Evolutionary conservation across 768 basidiomycete genomes (phyloP).

Genomic region (Cystofilobasidium macerans): DNA sequence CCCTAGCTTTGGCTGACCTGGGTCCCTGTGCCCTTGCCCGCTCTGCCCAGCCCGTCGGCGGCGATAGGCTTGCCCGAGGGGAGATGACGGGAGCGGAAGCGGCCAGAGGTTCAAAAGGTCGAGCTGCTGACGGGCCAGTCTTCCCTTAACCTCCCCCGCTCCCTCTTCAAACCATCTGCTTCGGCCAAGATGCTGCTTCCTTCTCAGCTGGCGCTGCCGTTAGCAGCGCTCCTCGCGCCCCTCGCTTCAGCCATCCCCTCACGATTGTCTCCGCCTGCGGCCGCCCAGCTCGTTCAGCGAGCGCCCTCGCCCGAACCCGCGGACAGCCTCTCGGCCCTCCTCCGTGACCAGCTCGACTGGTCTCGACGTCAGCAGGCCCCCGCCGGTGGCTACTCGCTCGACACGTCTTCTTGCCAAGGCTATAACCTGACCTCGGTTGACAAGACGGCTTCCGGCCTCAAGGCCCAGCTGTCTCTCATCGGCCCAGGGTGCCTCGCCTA

Average conservation of each 20-base stretch:
- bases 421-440: slow-evolving; percentile 46
- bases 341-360: not conserved
- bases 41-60: too few species aligned
- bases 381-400: not conserved
- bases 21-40: too few species aligned
- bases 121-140: too few species aligned
- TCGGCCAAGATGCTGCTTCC: too few species aligned
- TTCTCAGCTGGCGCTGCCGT: too few species aligned
- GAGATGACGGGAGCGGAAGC: too few species aligned
- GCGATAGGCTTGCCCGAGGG: too few species aligned
- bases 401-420: slow-evolving; percentile 39
- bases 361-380: not conserved
- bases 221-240: not conserved
- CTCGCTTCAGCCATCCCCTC: not conserved
- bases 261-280: too few species aligned
- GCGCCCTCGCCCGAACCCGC: not conserved
- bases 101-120: too few species aligned
- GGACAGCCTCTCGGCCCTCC: not conserved
- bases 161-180: too few species aligned
- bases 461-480: slow-evolving; percentile 20
- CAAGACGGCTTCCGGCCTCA: slow-evolving; percentile 37
- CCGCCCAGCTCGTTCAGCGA: not conserved
- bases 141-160: too few species aligned
- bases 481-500: slow-evolving; percentile 48
- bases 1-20: too few species aligned